Evolutionary conservation across 2,329 filamentous ascomycete species (phyloP).

Genomic region (Aspergillus niger): DNA sequence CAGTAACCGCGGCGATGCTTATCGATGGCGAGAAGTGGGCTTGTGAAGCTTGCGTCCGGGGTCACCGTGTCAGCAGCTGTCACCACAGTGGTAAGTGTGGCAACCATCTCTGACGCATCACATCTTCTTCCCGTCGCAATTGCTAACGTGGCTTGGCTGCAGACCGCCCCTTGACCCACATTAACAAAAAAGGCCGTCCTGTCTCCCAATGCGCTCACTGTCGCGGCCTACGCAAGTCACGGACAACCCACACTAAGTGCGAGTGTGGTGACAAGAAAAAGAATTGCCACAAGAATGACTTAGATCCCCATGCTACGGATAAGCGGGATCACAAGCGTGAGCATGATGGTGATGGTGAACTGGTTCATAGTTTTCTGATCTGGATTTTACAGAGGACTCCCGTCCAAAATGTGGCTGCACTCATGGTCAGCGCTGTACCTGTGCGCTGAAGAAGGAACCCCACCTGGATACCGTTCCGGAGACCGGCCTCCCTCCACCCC

Average conservation of each 20-base stretch:
- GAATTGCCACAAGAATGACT: slow-evolving; percentile 46
- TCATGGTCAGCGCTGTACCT: slow-evolving; percentile 62
- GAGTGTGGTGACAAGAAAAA: slow-evolving; percentile 95
- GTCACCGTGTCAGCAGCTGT: slow-evolving; percentile 98
- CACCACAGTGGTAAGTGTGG: slow-evolving; percentile 81
- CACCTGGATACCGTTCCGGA: slow-evolving; percentile 53
- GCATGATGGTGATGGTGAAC: slow-evolving; percentile 32
- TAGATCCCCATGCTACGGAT: slow-evolving; percentile 36
- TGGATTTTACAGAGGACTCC: slow-evolving; percentile 37
- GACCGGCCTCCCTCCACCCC: slow-evolving; percentile 45
- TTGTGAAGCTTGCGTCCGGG: slow-evolving; percentile 96
- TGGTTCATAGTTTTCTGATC: slow-evolving; percentile 35
- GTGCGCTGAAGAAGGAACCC: slow-evolving; percentile 62
- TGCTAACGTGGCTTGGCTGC: slow-evolving; percentile 18
- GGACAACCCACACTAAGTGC: slow-evolving; percentile 91
- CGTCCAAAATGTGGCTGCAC: slow-evolving; percentile 52
- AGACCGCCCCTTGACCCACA: slow-evolving; percentile 91
- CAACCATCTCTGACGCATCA: not conserved
- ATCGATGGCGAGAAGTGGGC: slow-evolving; percentile 97
- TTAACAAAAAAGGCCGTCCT: slow-evolving; percentile 96
- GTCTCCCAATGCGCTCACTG: slow-evolving; percentile 98
- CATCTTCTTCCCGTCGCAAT: not conserved
- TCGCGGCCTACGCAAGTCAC: slow-evolving; percentile 92
- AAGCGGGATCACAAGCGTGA: slow-evolving; percentile 44
- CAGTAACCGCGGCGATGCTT: slow-evolving; percentile 62